Evolutionary conservation across 805 yeast species (phyloP).

Genomic region (Cyberlindnera euphorbiae): DNA sequence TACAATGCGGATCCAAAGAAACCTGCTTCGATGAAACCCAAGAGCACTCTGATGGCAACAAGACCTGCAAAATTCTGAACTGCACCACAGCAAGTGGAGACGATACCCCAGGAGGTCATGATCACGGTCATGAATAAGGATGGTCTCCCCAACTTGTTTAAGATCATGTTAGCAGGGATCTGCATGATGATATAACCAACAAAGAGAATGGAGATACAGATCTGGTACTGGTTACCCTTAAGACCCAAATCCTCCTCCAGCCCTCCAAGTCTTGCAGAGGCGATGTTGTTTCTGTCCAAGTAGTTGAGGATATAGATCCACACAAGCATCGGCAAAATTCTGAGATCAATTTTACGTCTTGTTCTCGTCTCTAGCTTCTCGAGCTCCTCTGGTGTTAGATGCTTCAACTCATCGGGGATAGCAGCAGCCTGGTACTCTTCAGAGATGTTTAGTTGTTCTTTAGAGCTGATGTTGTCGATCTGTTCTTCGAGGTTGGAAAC

Average conservation of each 20-base stretch:
- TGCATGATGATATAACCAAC: conserved; percentile 50
- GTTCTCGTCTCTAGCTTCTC: conserved; percentile 38
- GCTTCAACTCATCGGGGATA: conserved; percentile 22
- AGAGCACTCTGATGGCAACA: conserved; percentile 31
- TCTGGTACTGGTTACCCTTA: conserved; percentile 41
- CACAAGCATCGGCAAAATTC: conserved; percentile 47
- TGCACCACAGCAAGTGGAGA: conserved; percentile 34
- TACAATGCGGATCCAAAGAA: conserved; percentile 47
- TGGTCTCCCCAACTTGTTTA: conserved; percentile 44
- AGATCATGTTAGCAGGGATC: conserved; percentile 41
- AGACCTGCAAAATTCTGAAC: conserved; percentile 27
- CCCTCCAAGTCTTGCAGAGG: conserved; percentile 45
- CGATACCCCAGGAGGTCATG: conserved; percentile 44
- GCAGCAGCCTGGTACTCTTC: too few species aligned
- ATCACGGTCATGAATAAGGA: conserved; percentile 43
- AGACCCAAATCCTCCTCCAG: conserved; percentile 42
- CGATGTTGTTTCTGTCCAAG: conserved; percentile 46
- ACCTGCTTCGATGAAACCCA: conserved; percentile 45
- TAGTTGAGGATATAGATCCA: conserved; percentile 48
- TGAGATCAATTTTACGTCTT: conserved; percentile 42
- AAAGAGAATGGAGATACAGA: conserved; percentile 45
- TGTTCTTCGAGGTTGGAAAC: background rate
- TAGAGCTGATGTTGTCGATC: background rate
- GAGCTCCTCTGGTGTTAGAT: conserved; percentile 36
- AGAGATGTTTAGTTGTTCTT: too few species aligned